phyloP scores from a whole-genome alignment of 495 filamentous ascomycete genomes.

The Penicillium coprophilum region DNA sequence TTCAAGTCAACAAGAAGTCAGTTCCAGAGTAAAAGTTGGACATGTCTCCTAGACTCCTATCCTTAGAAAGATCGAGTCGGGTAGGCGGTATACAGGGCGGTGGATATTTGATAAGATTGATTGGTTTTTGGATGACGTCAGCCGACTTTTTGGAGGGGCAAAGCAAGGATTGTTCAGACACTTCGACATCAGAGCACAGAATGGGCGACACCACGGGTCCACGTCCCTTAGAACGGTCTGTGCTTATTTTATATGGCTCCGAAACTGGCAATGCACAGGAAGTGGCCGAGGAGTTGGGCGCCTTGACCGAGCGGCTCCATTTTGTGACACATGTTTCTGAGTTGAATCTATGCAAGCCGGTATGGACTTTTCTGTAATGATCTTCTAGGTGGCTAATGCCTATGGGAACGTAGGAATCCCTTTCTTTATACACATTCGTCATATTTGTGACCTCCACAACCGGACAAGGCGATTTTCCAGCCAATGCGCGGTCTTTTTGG shows the following conservation, averaged over 20 bases:
- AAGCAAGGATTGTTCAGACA: not conserved
- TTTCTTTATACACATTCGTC: slow-evolving; percentile 58
- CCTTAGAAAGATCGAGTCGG: not conserved
- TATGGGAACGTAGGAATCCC: slow-evolving; percentile 36
- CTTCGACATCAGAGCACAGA: slow-evolving; percentile 9
- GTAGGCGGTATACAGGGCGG: not conserved
- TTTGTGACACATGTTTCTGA: slow-evolving; percentile 72
- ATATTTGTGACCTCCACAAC: slow-evolving; percentile 88
- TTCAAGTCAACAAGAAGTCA: not conserved
- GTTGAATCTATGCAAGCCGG: slow-evolving; percentile 73
- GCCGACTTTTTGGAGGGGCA: slow-evolving; percentile 20
- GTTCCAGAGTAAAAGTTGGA: not conserved
- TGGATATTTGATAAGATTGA: not conserved
- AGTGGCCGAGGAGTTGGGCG: slow-evolving; percentile 77
- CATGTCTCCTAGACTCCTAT: not conserved
- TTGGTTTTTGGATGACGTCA: slow-evolving; percentile 27
- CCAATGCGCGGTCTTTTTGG: slow-evolving; percentile 81
- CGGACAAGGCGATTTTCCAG: slow-evolving; percentile 89
- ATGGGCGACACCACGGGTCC: slow-evolving; percentile 27
- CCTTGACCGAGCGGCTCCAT: slow-evolving; percentile 67
- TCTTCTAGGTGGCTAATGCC: not conserved
- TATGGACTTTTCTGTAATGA: slow-evolving; percentile 41
- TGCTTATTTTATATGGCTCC: slow-evolving; percentile 85
- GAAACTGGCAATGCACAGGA: slow-evolving; percentile 95
- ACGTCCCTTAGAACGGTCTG: slow-evolving; percentile 44